Conservation (phyloP, 148 eudicot genomes). For the Diospyros lotus region DNA sequence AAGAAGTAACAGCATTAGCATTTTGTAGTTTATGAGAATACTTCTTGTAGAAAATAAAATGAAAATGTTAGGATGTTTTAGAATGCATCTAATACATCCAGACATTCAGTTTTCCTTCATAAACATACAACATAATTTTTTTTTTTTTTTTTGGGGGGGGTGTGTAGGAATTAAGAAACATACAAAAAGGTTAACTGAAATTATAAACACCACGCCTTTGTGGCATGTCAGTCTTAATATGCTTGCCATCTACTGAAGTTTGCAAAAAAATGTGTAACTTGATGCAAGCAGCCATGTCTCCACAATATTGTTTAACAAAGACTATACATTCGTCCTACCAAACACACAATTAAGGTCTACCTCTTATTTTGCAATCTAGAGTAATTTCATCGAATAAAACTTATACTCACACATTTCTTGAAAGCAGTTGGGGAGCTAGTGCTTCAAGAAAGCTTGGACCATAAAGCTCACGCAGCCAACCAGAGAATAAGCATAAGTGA, state of each 20-base stretch:
- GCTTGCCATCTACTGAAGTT: background rate
- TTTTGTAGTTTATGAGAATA: background rate
- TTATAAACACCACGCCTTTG: background rate
- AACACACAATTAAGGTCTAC: background rate
- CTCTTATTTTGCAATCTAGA: background rate
- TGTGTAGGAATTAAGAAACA: too few relatives aligned
- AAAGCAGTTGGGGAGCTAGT: conserved; percentile 76
- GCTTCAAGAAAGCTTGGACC: conserved; percentile 87
- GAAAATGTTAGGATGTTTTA: background rate
- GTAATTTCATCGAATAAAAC: background rate
- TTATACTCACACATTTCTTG: conserved; percentile 83
- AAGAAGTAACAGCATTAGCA: background rate
- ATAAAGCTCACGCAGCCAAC: conserved; percentile 83
- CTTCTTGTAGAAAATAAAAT: background rate
- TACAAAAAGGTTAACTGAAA: background rate
- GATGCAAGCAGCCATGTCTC: background rate
- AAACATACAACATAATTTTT: background rate
- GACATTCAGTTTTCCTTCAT: background rate
- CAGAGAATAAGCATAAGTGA: conserved; percentile 88
- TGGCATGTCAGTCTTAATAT: background rate
- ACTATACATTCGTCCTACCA: background rate
- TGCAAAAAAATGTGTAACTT: background rate
- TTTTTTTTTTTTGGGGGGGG: too few relatives aligned
- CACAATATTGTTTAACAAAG: background rate
- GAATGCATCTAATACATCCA: background rate